Evolutionary conservation across 805 yeast species (phyloP).

Genomic region (Teunomyces lycoperdinae): DNA sequence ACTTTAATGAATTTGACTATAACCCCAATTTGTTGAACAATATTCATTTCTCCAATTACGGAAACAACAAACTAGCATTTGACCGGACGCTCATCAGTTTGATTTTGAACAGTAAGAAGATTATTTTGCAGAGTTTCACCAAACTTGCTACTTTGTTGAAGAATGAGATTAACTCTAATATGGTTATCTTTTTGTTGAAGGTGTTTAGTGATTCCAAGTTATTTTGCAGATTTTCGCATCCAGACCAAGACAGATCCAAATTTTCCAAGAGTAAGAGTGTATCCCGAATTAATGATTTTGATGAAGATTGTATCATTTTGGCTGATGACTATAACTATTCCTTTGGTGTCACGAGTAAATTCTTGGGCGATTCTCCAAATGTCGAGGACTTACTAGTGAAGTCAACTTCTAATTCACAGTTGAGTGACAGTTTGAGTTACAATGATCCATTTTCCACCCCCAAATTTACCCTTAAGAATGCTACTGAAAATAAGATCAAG

Average conservation of each 20-base stretch:
- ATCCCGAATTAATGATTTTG: conserved; percentile 20
- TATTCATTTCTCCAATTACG: conserved; percentile 25
- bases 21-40: conserved; percentile 29
- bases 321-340: conserved; percentile 48
- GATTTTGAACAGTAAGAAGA: conserved; percentile 35
- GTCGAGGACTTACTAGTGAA: conserved; percentile 38
- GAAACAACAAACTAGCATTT: conserved; percentile 17
- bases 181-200: conserved; percentile 38
- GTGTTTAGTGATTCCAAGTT: conserved; percentile 36
- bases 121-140: conserved; percentile 34
- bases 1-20: conserved; percentile 28
- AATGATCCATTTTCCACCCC: conserved; percentile 2
- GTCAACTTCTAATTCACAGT: background rate
- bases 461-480: background rate
- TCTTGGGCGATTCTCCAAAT: conserved; percentile 18
- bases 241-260: conserved; percentile 18
- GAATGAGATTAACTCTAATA: conserved; percentile 40
- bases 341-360: conserved; percentile 55
- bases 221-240: conserved; percentile 14
- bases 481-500: background rate
- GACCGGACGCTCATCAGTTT: conserved; percentile 30
- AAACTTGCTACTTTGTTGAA: conserved; percentile 31
- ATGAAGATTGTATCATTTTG: conserved; percentile 28
- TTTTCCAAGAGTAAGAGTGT: conserved; percentile 13
- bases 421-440: background rate